phyloP scores from a whole-genome alignment of 257 asterid genomes.

The Solanum sparsipilum region DNA sequence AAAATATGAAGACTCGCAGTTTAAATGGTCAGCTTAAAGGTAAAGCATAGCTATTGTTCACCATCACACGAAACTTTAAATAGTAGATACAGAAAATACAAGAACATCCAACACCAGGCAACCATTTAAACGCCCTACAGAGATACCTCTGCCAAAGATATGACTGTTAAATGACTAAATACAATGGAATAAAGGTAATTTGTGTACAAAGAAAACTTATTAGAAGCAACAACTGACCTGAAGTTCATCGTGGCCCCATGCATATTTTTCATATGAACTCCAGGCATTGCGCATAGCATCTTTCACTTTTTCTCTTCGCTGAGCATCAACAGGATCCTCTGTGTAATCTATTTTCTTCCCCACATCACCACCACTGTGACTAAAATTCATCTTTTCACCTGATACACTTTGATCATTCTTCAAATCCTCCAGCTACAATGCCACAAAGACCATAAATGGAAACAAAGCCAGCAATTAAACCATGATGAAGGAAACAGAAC shows the following conservation, averaged over 20 bases:
- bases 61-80: not conserved
- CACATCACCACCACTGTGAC: constrained; percentile 5
- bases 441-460: not conserved
- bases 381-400: constrained; percentile 12
- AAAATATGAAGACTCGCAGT: not conserved
- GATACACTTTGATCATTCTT: constrained; percentile 28
- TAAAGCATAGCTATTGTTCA: not conserved
- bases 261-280: constrained; percentile 92
- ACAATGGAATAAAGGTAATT: not conserved
- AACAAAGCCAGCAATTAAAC: not conserved
- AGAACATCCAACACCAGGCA: not conserved
- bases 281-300: constrained; percentile 97
- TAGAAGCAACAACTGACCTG: constrained; percentile 38
- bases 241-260: constrained; percentile 99
- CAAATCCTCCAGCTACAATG: constrained; percentile 59
- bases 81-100: not conserved
- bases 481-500: not conserved
- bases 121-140: not conserved
- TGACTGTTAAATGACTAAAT: not conserved
- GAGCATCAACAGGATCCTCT: constrained; percentile 51
- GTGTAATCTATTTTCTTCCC: constrained; percentile 17
- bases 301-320: constrained; percentile 72
- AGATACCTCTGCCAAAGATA: not conserved
- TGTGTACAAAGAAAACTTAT: not conserved
- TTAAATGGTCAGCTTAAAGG: not conserved